Conservation (phyloP, 768 basidiomycete genomes). For the Rhodotorula sphaerocarpa region DNA sequence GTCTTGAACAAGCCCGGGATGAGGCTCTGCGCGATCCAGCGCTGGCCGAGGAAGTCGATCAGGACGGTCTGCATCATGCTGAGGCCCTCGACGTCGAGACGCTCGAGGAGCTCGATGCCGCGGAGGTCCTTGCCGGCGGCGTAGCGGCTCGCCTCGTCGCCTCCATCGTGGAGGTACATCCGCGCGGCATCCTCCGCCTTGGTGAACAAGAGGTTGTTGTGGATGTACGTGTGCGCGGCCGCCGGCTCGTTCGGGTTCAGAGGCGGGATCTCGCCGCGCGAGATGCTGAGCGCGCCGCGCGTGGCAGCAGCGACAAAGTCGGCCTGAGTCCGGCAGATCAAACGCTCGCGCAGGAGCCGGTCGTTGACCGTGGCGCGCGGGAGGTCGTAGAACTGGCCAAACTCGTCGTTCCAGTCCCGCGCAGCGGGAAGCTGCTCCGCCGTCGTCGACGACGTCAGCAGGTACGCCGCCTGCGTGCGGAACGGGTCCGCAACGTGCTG, state of each 20-base stretch:
- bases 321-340: slow-evolving; percentile 44
- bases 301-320: slow-evolving; percentile 46
- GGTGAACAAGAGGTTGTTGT: slow-evolving; percentile 48
- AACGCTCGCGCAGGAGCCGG: slow-evolving; percentile 45
- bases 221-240: slow-evolving; percentile 45
- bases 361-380: slow-evolving; percentile 43
- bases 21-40: slow-evolving; percentile 48
- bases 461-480: slow-evolving; percentile 46
- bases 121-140: slow-evolving; percentile 47
- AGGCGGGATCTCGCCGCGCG: slow-evolving; percentile 46
- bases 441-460: slow-evolving; percentile 45
- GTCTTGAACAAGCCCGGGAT: slow-evolving; percentile 47
- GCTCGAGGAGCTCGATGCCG: slow-evolving; percentile 46
- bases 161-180: slow-evolving; percentile 45
- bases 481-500: slow-evolving; percentile 43
- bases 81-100: slow-evolving; percentile 43
- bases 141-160: slow-evolving; percentile 46
- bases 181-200: slow-evolving; percentile 47
- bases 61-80: slow-evolving; percentile 44
- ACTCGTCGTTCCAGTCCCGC: slow-evolving; percentile 50
- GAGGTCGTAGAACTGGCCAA: slow-evolving; percentile 46
- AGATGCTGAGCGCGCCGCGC: slow-evolving; percentile 43
- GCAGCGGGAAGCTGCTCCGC: slow-evolving; percentile 45
- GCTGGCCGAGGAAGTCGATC: slow-evolving; percentile 47
- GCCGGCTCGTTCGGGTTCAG: slow-evolving; percentile 47